phyloP scores from a whole-genome alignment of 352 stramenopile species.

The Elongisporangium prolatum region DNA sequence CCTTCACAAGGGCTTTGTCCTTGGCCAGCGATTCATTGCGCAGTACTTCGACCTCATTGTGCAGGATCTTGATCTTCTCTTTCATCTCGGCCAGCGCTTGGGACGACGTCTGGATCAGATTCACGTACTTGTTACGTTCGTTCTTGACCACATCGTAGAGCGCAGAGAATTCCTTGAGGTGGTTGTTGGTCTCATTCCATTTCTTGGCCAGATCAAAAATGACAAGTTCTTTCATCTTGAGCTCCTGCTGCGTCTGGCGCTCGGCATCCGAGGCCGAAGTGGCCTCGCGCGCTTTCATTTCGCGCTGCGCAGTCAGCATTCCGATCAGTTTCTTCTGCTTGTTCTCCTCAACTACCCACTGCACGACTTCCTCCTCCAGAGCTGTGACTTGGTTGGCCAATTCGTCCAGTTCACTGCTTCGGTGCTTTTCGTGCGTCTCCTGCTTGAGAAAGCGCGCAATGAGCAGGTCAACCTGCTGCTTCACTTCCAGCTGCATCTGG shows the following conservation, averaged over 20 bases:
- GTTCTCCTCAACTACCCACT: constrained; percentile 86
- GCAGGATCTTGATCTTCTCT: constrained; percentile 95
- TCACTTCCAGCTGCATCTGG: constrained; percentile 69
- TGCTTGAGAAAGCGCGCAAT: constrained; percentile 87
- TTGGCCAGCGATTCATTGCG: constrained; percentile 91
- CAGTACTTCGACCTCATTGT: constrained; percentile 94
- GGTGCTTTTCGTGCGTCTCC: constrained; percentile 75
- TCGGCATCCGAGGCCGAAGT: constrained; percentile 69
- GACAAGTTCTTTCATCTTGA: constrained; percentile 92
- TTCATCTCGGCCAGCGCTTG: constrained; percentile 95
- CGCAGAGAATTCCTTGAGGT: constrained; percentile 90
- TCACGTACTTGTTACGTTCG: constrained; percentile 95
- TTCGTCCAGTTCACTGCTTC: constrained; percentile 57
- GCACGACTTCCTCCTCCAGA: constrained; percentile 77
- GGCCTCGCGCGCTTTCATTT: constrained; percentile 89
- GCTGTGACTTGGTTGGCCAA: constrained; percentile 56
- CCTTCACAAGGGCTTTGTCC: constrained; percentile 90
- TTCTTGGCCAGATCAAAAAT: constrained; percentile 93
- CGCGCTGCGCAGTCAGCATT: constrained; percentile 86
- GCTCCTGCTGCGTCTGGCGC: constrained; percentile 82
- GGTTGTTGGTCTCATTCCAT: constrained; percentile 91
- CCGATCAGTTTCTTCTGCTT: constrained; percentile 87
- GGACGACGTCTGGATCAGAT: constrained; percentile 88
- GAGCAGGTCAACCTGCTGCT: constrained; percentile 89
- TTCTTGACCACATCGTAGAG: constrained; percentile 96